Conservation (phyloP, 495 filamentous ascomycete genomes). For the Aspergillus homomorphus region DNA sequence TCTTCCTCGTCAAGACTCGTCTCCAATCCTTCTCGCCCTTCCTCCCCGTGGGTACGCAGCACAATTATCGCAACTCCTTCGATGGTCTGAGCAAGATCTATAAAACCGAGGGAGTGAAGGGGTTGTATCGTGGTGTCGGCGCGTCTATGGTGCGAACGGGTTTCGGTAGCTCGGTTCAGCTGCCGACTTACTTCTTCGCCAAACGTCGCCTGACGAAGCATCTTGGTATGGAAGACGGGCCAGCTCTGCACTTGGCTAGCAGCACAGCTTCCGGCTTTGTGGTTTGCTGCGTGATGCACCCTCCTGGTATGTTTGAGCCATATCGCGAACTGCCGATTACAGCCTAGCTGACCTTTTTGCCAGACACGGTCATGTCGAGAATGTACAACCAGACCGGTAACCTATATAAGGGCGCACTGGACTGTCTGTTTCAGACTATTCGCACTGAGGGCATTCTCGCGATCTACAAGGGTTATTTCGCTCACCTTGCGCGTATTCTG, state of each 20-base stretch:
- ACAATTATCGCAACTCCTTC: constrained; percentile 79
- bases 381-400: constrained; percentile 99
- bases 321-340: not conserved
- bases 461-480: constrained; percentile 97
- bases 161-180: constrained; percentile 90
- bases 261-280: constrained; percentile 92
- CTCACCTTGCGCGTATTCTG: constrained; percentile 88
- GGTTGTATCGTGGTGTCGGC: constrained; percentile 83
- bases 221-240: constrained; percentile 84
- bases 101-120: constrained; percentile 67
- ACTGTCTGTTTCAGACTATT: constrained; percentile 89
- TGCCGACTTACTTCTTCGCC: constrained; percentile 97
- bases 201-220: constrained; percentile 80
- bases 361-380: constrained; percentile 96
- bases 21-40: constrained; percentile 94
- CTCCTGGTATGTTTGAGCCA: constrained; percentile 62
- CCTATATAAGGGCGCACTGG: constrained; percentile 86
- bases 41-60: constrained; percentile 92
- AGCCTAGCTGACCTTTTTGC: constrained; percentile 15
- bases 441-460: constrained; percentile 86
- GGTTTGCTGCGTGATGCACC: constrained; percentile 97
- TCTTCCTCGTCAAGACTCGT: constrained; percentile 98
- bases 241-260: constrained; percentile 83
- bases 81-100: constrained; percentile 83
- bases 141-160: constrained; percentile 97